A percentile compares a stretch with the other conserved stretches of the same genome.
Evolutionary conservation across 1,139 yeast genomes (phyloP).

Genomic region (Yamadazyma conglobata): DNA sequence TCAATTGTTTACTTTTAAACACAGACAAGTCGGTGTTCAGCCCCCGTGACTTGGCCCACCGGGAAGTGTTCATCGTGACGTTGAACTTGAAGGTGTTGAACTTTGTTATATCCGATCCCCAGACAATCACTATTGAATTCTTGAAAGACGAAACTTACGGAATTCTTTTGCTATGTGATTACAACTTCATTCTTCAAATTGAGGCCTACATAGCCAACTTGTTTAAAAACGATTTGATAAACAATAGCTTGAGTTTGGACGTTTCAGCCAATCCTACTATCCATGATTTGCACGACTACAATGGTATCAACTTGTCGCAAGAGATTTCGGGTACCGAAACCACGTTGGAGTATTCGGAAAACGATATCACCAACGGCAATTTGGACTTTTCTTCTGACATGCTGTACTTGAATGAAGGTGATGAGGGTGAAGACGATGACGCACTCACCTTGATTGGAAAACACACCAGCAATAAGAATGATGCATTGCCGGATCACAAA

Average conservation of each 20-base stretch:
- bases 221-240: conserved; percentile 6
- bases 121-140: conserved; percentile 22
- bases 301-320: conserved; percentile 7
- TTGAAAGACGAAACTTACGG: conserved; percentile 32
- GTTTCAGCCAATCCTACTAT: conserved; percentile 1
- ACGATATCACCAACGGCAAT: conserved; percentile 7
- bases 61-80: conserved; percentile 36
- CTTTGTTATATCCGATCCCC: conserved; percentile 15
- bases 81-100: conserved; percentile 24
- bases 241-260: conserved; percentile 4
- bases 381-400: conserved; percentile 3
- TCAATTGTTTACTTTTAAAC: conserved; percentile 8
- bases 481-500: neutral
- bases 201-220: conserved; percentile 24
- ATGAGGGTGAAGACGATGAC: conserved; percentile 12
- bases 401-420: conserved; percentile 3
- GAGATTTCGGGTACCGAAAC: conserved; percentile 16
- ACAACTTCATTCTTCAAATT: conserved; percentile 25
- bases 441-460: conserved; percentile 10
- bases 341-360: conserved; percentile 15
- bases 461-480: neutral
- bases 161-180: conserved; percentile 28
- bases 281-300: conserved; percentile 4
- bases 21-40: conserved; percentile 9
- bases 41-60: conserved; percentile 11